These are phyloP conservation scores for Solanum virginianum DNA, from an alignment of 257 asterid genomes.

Conservation along the genomic window DNA sequence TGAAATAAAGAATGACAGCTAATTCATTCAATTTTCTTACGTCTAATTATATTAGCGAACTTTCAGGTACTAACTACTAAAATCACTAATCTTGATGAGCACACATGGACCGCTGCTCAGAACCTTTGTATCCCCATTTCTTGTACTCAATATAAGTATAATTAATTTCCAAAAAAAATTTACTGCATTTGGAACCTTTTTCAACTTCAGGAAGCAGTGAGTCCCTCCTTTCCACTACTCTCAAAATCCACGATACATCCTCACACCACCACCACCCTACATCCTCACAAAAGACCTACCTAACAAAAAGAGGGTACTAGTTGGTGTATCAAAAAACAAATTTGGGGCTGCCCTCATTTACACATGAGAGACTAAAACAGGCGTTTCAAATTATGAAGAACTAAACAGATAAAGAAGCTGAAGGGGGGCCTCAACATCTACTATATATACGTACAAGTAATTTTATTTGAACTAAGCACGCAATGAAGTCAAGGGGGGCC, in stretches of 20 bases:
- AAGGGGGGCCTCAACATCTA: not conserved
- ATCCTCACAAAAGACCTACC: not conserved
- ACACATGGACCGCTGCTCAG: not conserved
- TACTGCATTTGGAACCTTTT: not conserved
- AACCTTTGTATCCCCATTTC: not conserved
- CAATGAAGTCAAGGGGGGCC: too few species aligned
- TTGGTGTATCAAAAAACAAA: not conserved
- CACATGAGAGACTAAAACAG: not conserved
- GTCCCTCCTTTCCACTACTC: not conserved
- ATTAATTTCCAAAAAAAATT: not conserved
- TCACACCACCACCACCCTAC: not conserved
- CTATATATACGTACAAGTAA: not conserved
- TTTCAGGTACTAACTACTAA: not conserved
- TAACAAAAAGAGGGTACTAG: not conserved
- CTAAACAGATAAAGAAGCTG: not conserved
- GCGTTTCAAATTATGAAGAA: not conserved
- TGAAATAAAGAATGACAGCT: not conserved
- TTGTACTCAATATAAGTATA: not conserved
- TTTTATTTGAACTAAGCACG: too few species aligned
- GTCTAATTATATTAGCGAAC: not conserved
- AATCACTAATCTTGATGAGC: not conserved
- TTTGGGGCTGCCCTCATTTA: not conserved
- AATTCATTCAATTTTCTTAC: not conserved
- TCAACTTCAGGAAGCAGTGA: not conserved
- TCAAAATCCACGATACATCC: not conserved